Base-by-base conservation (phyloP, 176 grass and related monocot species). In the Elaeis guineensis region DNA sequence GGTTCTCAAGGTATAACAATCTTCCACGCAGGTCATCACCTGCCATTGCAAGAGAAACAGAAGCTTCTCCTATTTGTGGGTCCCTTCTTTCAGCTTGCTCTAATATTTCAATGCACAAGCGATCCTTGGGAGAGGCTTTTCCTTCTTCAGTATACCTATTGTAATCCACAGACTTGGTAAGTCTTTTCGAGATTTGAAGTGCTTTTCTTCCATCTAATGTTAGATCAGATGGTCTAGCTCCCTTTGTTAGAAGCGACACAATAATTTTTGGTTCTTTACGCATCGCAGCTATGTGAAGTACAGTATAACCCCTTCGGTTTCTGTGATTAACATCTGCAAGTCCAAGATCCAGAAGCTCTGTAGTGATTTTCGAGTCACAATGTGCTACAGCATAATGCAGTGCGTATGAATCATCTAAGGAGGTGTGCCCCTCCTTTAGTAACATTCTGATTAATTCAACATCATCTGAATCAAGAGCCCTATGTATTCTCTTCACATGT, bases 331-430 rank as follows among this genome's bases (percentile, higher is more conserved):
- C 73, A 79, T 98, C 84, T 63, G 88, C 93, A 28, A 92, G 79
- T 61, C 77, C 76, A 20, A 83, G 69, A 67, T 98, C 93, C 22
- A 98, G 74, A 57, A 98, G 78, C 64, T 98, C 93, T 16, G 62
- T 79, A 21, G 88, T 92, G 57, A 98, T 86, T 75, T 98, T 98
- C 5, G 81, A 76, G 62, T 92, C 93, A 50, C 93, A 98, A 52
- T 86, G 85, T 69, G 85, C 84, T 0, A 98, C 88, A 30, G 93
- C 84, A 65, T 98, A 98, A 57, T 98, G 93, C 79, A 98, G 74
- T 18, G 88, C 93, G 76, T 75, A 92, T 17, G 93, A 76, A 52
- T 92, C 83, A 49, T 98, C 93, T 48, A 98, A 72, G 59, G 83
- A 89, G 21, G 93, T 89, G 16, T 74, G 80, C 57, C 88, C 87